Percentiles rank a stretch among this genome's conserved stretches.
phyloP scores from a whole-genome alignment of 208 protist species.

The Trichomonas gallinae region DNA sequence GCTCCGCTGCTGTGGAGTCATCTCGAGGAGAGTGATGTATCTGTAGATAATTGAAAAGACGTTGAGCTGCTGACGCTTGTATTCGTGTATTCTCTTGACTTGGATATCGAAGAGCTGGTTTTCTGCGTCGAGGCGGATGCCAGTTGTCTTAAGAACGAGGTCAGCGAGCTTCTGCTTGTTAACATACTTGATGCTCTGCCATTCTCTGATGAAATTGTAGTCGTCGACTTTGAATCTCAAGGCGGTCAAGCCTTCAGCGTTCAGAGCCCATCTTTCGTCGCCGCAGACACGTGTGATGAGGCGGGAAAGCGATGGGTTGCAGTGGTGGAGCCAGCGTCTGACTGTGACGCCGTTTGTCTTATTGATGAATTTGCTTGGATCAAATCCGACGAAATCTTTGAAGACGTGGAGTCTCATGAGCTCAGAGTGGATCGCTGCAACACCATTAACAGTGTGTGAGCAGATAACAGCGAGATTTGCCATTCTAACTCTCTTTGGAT shows the following conservation, averaged over 20 bases:
- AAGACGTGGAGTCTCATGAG: constrained; percentile 53
- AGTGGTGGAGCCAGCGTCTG: constrained; percentile 57
- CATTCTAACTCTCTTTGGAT: constrained; percentile 46
- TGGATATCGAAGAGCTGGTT: constrained; percentile 53
- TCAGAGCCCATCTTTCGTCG: neutral
- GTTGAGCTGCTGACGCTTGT: constrained; percentile 69
- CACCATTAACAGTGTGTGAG: constrained; percentile 60
- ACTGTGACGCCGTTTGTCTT: constrained; percentile 69
- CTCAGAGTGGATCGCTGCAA: constrained; percentile 59
- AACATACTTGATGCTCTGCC: neutral
- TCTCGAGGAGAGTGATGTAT: constrained; percentile 51
- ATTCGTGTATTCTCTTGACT: constrained; percentile 74
- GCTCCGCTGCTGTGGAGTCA: constrained; percentile 29
- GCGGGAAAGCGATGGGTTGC: constrained; percentile 27
- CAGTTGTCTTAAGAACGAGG: neutral
- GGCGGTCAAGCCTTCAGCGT: neutral
- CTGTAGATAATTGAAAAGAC: constrained; percentile 51
- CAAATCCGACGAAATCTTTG: constrained; percentile 54
- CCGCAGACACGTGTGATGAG: neutral
- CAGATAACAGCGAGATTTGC: constrained; percentile 58
- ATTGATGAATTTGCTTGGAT: constrained; percentile 58
- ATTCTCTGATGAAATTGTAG: neutral
- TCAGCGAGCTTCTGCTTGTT: neutral
- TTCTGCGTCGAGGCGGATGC: neutral
- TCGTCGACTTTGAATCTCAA: neutral